phyloP scores from a whole-genome alignment of 78 protist genomes.

The Mastigamoeba balamuthi region DNA sequence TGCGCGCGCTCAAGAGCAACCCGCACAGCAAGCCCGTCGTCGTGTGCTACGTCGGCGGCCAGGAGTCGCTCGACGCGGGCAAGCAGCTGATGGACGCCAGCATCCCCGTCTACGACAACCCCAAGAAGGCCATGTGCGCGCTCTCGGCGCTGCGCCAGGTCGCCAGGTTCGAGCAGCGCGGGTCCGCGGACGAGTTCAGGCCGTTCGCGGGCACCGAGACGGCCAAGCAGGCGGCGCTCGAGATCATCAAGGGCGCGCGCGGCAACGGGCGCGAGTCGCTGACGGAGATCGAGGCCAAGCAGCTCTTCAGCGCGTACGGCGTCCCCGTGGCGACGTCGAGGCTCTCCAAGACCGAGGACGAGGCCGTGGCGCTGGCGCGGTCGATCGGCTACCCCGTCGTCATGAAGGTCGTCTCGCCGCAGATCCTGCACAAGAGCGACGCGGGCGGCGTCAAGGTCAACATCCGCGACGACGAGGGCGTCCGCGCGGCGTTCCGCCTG shows the following conservation, averaged over 20 bases:
- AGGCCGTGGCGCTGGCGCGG: neutral
- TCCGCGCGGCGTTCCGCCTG: neutral
- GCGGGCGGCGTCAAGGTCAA: neutral
- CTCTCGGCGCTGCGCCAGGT: neutral
- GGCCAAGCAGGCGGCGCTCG: neutral
- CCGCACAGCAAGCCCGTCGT: neutral
- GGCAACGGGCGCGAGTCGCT: neutral
- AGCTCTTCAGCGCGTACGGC: neutral
- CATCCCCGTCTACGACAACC: neutral
- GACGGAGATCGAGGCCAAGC: neutral
- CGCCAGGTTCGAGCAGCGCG: neutral
- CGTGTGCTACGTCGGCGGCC: neutral
- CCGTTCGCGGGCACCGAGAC: neutral
- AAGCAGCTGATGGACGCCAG: neutral
- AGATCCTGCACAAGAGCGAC: neutral
- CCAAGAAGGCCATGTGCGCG: neutral
- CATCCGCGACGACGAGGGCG: neutral
- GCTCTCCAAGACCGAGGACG: neutral
- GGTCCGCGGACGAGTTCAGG: neutral
- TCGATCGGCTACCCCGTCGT: neutral
- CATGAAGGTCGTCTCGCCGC: neutral
- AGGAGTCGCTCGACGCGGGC: neutral
- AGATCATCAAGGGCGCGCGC: neutral
- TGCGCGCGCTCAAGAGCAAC: neutral
- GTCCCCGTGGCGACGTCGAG: neutral